Conservation (phyloP, 2,329 filamentous ascomycete species). For the Xylaria sp. region DNA sequence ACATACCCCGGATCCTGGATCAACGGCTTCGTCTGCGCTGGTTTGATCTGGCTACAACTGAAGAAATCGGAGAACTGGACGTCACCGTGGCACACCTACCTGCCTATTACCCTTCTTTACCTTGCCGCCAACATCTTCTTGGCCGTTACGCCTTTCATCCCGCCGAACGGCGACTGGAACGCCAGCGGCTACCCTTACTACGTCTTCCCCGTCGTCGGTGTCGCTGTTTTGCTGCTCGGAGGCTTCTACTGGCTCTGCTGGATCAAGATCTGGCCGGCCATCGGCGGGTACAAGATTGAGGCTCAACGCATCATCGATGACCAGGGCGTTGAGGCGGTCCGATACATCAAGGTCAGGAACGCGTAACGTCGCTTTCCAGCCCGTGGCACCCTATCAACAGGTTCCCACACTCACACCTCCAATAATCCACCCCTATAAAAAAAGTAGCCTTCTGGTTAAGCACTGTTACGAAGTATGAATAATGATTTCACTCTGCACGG, state of each 20-base stretch:
- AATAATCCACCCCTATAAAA: neutral
- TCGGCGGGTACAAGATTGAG: conserved; percentile 47
- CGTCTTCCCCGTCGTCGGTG: conserved; percentile 50
- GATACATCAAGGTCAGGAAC: conserved; percentile 29
- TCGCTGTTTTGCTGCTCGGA: conserved; percentile 47
- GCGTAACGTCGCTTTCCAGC: conserved; percentile 9
- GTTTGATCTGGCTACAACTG: conserved; percentile 48
- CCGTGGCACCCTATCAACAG: neutral
- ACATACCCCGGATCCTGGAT: conserved; percentile 52
- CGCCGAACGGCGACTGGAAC: conserved; percentile 44
- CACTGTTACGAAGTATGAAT: neutral
- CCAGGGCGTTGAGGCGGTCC: conserved; percentile 28
- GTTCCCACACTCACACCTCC: neutral
- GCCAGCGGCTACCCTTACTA: conserved; percentile 51
- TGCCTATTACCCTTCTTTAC: conserved; percentile 45
- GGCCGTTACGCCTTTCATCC: conserved; percentile 50
- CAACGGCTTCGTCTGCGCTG: conserved; percentile 46
- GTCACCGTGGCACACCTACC: conserved; percentile 47
- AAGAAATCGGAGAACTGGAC: conserved; percentile 47
- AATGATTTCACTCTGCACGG: too few species aligned
- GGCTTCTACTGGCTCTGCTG: conserved; percentile 49
- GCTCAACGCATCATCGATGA: conserved; percentile 40
- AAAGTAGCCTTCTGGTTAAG: neutral
- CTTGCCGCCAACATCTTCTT: conserved; percentile 49
- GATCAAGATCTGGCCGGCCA: conserved; percentile 44